Conservation (phyloP, 1,139 yeast species). For the Pneumocystis jirovecii region DNA sequence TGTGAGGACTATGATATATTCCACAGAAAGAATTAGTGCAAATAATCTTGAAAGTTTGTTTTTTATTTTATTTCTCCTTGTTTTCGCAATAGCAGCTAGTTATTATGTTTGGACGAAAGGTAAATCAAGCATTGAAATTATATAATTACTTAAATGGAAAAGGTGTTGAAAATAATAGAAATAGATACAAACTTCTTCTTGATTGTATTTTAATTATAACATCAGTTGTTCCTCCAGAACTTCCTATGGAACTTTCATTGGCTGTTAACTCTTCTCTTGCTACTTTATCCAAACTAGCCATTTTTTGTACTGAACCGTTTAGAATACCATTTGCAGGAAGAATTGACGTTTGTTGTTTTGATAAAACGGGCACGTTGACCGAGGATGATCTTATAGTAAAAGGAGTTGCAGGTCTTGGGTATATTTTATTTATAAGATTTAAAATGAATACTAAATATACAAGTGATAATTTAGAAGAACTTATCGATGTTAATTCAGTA, state of each 20-base stretch:
- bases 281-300: conserved; percentile 70
- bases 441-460: conserved; percentile 10
- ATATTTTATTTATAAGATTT: not conserved
- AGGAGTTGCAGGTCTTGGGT: conserved; percentile 72
- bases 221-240: conserved; percentile 96
- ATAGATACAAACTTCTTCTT: conserved; percentile 79
- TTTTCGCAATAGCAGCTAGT: conserved; percentile 88
- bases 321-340: conserved; percentile 97
- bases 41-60: conserved; percentile 90
- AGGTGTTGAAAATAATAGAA: conserved; percentile 89
- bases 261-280: conserved; percentile 88
- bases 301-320: conserved; percentile 97
- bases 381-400: conserved; percentile 94
- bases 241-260: conserved; percentile 98
- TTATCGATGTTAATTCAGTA: conserved; percentile 41
- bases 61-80: conserved; percentile 74
- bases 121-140: not conserved
- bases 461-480: conserved; percentile 26
- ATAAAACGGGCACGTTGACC: conserved; percentile 94
- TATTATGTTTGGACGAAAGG: conserved; percentile 94
- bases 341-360: conserved; percentile 95
- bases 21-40: conserved; percentile 91
- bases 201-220: conserved; percentile 93
- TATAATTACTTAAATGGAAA: not conserved
- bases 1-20: conserved; percentile 94